Percentiles rank a stretch among this genome's conserved stretches.
Evolutionary conservation across 2,329 filamentous ascomycete species (phyloP).

Genomic region (Fusarium tuaranense): DNA sequence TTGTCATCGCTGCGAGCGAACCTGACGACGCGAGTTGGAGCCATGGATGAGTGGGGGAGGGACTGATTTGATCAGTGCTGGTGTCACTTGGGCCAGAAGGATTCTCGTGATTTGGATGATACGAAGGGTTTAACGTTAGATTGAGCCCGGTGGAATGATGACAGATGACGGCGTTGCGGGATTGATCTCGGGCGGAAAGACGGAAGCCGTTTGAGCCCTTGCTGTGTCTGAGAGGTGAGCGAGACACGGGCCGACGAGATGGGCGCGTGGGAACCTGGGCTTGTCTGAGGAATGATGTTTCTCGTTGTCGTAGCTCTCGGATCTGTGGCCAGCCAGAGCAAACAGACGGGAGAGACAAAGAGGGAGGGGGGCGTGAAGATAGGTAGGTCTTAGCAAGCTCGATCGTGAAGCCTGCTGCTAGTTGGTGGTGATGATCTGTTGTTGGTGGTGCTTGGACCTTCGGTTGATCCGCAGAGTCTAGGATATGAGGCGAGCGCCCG

Average conservation of each 20-base stretch:
- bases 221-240: conserved; percentile 18
- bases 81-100: conserved; percentile 11
- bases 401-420: neutral
- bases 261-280: conserved; percentile 11
- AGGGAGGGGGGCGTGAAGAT: conserved; percentile 4
- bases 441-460: conserved; percentile 32
- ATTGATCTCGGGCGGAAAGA: conserved; percentile 22
- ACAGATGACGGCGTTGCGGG: conserved; percentile 25
- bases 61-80: neutral
- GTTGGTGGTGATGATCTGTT: conserved; percentile 28
- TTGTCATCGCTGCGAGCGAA: conserved; percentile 67
- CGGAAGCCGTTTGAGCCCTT: conserved; percentile 20
- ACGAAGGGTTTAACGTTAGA: conserved; percentile 20
- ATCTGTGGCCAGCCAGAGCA: neutral
- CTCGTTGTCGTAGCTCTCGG: neutral
- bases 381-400: neutral
- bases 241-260: conserved; percentile 38
- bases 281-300: conserved; percentile 32
- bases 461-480: conserved; percentile 22
- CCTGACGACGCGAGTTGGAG: conserved; percentile 60
- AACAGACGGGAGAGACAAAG: neutral
- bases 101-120: conserved; percentile 13
- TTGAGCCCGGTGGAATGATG: conserved; percentile 27
- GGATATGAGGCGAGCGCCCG: conserved; percentile 11
- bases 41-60: conserved; percentile 35